A percentile compares a stretch with the other conserved stretches of the same genome.
Conservation (phyloP, 1,139 yeast genomes). For the Candida frijolesensis region DNA sequence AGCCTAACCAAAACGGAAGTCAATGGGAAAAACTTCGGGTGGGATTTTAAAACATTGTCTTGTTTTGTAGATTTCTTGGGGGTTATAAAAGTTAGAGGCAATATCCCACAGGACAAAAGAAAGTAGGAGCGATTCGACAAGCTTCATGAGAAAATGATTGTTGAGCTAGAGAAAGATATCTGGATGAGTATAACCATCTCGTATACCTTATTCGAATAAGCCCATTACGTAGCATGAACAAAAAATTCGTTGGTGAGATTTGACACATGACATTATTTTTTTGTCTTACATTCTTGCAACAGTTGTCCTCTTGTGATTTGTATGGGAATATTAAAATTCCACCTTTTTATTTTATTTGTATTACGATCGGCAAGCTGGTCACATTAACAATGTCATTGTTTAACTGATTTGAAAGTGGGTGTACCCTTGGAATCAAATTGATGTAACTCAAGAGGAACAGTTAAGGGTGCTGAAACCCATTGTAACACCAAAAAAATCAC, state of each 20-base stretch:
- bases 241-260: neutral
- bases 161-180: too few species aligned
- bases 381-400: too few species aligned
- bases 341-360: neutral
- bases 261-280: constrained; percentile 1
- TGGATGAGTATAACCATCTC: too few species aligned
- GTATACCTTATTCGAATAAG: neutral
- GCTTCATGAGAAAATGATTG: too few species aligned
- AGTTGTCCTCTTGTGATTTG: neutral
- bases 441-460: too few species aligned
- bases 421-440: neutral
- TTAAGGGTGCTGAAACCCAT: neutral
- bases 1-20: constrained; percentile 1
- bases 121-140: too few species aligned
- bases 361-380: too few species aligned
- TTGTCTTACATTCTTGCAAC: neutral
- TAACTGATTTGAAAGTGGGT: too few species aligned
- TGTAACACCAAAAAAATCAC: neutral
- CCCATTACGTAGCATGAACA: neutral
- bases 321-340: neutral
- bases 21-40: neutral
- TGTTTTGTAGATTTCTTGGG: neutral
- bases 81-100: neutral
- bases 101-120: neutral
- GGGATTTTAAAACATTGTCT: neutral